Evolutionary conservation across 2,329 filamentous ascomycete genomes (phyloP).

Genomic region (Aspergillus flavus): DNA sequence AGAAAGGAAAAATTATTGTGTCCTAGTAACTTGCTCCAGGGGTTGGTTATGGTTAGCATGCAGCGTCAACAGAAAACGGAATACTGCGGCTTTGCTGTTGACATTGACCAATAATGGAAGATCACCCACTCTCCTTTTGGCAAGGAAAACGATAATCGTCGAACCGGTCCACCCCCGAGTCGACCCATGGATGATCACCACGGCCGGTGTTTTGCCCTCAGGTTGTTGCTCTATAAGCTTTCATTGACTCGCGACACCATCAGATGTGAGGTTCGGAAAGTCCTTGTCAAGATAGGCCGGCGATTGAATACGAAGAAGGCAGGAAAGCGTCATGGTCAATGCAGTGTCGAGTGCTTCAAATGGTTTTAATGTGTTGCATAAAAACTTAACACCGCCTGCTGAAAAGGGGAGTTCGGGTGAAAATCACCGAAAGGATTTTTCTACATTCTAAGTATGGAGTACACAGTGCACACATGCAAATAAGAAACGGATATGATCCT

Average conservation of each 20-base stretch:
- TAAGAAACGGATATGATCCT: not conserved
- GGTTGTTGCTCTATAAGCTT: constrained; percentile 7
- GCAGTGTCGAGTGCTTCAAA: not conserved
- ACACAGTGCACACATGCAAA: not conserved
- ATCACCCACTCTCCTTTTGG: constrained; percentile 4
- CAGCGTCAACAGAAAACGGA: constrained; percentile 1
- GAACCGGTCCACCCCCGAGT: constrained; percentile 13
- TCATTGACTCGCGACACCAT: constrained; percentile 9
- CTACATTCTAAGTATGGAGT: not conserved
- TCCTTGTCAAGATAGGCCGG: not conserved
- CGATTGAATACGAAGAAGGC: not conserved
- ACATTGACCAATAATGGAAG: constrained; percentile 10
- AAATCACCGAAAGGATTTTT: not conserved
- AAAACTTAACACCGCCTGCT: not conserved
- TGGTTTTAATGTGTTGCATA: not conserved
- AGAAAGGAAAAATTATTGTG: not conserved
- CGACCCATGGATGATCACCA: constrained; percentile 23
- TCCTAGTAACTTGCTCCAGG: constrained; percentile 3
- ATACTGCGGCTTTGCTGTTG: constrained; percentile 1
- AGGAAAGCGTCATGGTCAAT: not conserved
- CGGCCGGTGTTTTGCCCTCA: constrained; percentile 19
- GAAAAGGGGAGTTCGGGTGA: not conserved
- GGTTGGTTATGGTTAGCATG: constrained; percentile 4
- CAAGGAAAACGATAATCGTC: constrained; percentile 14
- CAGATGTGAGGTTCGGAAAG: constrained; percentile 5